Evolutionary conservation across 345 rosid species (phyloP).

Genomic region (Laguncularia racemosa): DNA sequence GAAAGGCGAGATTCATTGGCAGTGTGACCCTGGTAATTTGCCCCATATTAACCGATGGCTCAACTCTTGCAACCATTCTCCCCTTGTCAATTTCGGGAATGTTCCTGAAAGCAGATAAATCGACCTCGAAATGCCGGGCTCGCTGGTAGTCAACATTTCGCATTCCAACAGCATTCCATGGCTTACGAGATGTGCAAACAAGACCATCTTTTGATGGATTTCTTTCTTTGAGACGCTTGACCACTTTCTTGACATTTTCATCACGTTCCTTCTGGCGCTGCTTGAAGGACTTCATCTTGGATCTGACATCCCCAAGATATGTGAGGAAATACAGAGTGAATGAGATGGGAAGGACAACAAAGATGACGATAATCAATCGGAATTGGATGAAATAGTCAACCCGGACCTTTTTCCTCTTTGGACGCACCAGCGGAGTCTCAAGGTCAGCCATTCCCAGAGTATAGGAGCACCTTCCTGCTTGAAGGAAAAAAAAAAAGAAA

Average conservation of each 20-base stretch:
- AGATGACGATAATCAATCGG: conserved; percentile 87
- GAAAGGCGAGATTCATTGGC: conserved; percentile 94
- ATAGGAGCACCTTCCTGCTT: conserved; percentile 10
- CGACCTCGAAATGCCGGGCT: conserved; percentile 93
- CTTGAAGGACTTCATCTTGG: conserved; percentile 77
- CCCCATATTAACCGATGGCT: conserved; percentile 99
- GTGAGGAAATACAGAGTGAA: conserved; percentile 70
- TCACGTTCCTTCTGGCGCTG: conserved; percentile 91
- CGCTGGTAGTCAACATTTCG: conserved; percentile 97
- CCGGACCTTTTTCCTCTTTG: conserved; percentile 79
- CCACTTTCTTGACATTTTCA: conserved; percentile 73
- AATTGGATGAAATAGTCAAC: conserved; percentile 84
- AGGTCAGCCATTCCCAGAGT: conserved; percentile 62
- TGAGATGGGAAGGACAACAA: conserved; percentile 91
- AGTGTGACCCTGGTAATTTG: conserved; percentile 79
- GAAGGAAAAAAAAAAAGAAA: no score
- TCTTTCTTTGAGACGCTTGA: conserved; percentile 81
- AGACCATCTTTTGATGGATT: conserved; percentile 85
- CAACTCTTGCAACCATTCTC: conserved; percentile 88
- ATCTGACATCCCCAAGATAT: conserved; percentile 90
- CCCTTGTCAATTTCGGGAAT: conserved; percentile 75
- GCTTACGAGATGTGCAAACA: conserved; percentile 98
- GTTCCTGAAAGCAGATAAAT: conserved; percentile 73
- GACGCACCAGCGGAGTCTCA: conserved; percentile 52
- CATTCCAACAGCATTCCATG: conserved; percentile 99